phyloP scores from a whole-genome alignment of 2,329 filamentous ascomycete genomes.

The Macroventuria anomochaeta region DNA sequence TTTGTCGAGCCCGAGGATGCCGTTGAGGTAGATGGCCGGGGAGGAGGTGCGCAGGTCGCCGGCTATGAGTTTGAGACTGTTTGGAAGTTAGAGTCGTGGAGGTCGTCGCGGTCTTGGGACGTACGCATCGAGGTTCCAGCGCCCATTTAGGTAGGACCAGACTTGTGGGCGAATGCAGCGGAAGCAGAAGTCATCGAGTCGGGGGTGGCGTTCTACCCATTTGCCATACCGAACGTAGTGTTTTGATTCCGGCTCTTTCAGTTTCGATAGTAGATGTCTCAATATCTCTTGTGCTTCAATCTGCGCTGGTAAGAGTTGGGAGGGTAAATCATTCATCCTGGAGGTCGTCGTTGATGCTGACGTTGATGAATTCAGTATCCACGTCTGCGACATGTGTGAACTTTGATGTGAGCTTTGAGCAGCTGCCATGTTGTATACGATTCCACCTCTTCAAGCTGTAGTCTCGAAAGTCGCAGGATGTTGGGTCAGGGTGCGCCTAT shows the following conservation, averaged over 20 bases:
- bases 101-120: too few relatives aligned
- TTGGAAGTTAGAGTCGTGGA: slow-evolving; percentile 2
- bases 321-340: slow-evolving; percentile 21
- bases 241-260: slow-evolving; percentile 25
- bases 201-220: slow-evolving; percentile 29
- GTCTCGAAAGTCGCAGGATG: slow-evolving; percentile 3
- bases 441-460: background rate
- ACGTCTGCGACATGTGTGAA: background rate
- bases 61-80: slow-evolving; percentile 27
- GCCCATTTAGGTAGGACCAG: slow-evolving; percentile 28
- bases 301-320: slow-evolving; percentile 21
- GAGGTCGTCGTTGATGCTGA: background rate
- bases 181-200: slow-evolving; percentile 29
- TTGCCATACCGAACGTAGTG: slow-evolving; percentile 26
- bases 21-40: slow-evolving; percentile 37
- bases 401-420: background rate
- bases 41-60: slow-evolving; percentile 34
- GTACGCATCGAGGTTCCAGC: slow-evolving; percentile 29
- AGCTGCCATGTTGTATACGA: slow-evolving; percentile 3
- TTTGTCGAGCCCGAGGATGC: slow-evolving; percentile 34
- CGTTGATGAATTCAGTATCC: background rate
- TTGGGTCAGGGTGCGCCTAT: background rate
- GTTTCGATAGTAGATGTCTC: slow-evolving; percentile 23
- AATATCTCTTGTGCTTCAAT: slow-evolving; percentile 36
- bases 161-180: slow-evolving; percentile 30